phyloP scores from a whole-genome alignment of 768 basidiomycete species.

The Gautieria morchelliformis region DNA sequence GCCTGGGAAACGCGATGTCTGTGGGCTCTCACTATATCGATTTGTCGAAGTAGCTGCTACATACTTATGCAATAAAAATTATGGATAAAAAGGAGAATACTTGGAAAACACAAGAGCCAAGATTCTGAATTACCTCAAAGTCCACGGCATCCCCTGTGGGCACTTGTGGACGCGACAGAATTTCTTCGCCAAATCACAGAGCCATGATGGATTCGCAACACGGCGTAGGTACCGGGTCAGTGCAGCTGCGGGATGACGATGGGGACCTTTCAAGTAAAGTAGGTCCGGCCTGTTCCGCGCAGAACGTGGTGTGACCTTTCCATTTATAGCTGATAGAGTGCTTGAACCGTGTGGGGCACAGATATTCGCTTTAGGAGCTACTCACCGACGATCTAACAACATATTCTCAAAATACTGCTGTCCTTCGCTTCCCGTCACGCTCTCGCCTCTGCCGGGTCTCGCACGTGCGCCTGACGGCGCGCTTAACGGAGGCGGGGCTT shows the following conservation, averaged over 20 bases:
- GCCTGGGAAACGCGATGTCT: no score
- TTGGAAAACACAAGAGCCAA: no score
- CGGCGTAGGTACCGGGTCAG: constrained; percentile 16
- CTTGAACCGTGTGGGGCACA: constrained; percentile 32
- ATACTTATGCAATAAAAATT: no score
- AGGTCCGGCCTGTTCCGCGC: constrained; percentile 6
- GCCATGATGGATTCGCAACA: neutral
- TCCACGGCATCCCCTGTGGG: neutral
- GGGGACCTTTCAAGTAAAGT: constrained; percentile 61
- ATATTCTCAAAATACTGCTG: constrained; percentile 75
- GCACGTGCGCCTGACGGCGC: constrained; percentile 43
- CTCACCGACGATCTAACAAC: constrained; percentile 18
- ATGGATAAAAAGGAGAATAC: no score
- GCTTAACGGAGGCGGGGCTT: constrained; percentile 46
- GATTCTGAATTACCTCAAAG: no score
- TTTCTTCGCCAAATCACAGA: neutral
- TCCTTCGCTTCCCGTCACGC: constrained; percentile 26
- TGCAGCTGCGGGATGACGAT: constrained; percentile 60
- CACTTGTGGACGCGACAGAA: neutral
- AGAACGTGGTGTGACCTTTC: neutral
- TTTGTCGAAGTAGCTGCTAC: no score
- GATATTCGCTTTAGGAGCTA: neutral
- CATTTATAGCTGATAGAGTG: constrained; percentile 49
- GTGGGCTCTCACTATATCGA: no score
- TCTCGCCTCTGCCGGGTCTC: constrained; percentile 20